Base-by-base conservation (phyloP, 169 alveolate genomes). In the Plasmodium falciparum region DNA sequence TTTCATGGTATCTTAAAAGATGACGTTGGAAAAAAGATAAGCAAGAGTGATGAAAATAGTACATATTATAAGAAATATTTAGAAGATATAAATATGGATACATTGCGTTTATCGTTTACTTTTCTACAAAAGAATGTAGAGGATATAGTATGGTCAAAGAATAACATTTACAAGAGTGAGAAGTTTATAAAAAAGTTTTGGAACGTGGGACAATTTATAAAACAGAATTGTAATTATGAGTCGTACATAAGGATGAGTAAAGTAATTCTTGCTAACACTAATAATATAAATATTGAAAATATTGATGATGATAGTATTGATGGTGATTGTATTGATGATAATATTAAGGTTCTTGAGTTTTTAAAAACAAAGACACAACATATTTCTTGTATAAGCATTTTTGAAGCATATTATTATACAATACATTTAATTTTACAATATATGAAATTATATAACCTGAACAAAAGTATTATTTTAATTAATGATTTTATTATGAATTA, bases 1-100 rank as follows among this genome's bases (percentile, higher is more conserved):
- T 76, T 76, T 45, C 89, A 76, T 43, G 89, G 89, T 7, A 11
- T 76, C 0, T 9, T 76, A 17, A 76, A 65, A 50, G 89, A 76
- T 58, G 26, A 76, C 13, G 29, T 29, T 12, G 89, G 89, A 9
- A 65, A 56, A 13, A 76, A 76, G 63, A 76, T 76, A n/a, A 76
- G 89, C 49, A 76, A 76, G 33, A 76, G 78, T 56, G 89, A 76
- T 24, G 13, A 29, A 17, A 76, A 76, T 43, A 50, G 70, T 13
- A 65, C 74, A 1, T 29, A 76, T 70, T 76, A 76, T 39, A 45
- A 76, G 0, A 65, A 45, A 39, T 70, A 22, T 12, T 29, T 76
- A 45, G 49, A 69, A 56, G 59, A 50, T 22, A 17, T 58, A 43
- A 76, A 76, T 45, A 11, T 49, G 7, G 89, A 76, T 11, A 17